Base-by-base conservation (phyloP, 495 filamentous ascomycete genomes). In the Filosporella fistucella region DNA sequence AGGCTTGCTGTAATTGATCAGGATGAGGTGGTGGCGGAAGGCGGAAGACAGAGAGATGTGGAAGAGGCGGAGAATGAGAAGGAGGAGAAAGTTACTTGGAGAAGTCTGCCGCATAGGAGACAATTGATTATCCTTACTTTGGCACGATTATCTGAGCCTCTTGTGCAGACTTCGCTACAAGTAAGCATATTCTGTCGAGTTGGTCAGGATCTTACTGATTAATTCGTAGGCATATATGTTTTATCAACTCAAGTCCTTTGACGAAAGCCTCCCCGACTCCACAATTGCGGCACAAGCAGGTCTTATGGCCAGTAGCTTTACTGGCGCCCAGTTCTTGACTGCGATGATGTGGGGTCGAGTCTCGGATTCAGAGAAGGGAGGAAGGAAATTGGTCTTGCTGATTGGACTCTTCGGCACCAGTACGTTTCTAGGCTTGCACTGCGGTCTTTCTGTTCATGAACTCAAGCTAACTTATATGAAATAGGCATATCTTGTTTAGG, bases 261-360 rank as follows among this genome's bases (percentile, higher is more conserved):
- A 84, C 29, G 69, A 74, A 33, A 75, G 59, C 30, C 71, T 87
- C 14, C 71, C 83, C 16, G 76, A 83, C 51, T 75, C 82, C 1
- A 76, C 76, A 29, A 86, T 91, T 46, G 78, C 88, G 2, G 75
- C 75, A 17, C 88, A 91, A 54, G 86, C 85, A 2, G 88, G 88
- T 32, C 72, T 91, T 22, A 67, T 94, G 30, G 81, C 86, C 52
- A 86, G 82, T 36, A 80, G 78, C 52, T 94, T 91, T 58, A 87
- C 86, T 0, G 85, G 82, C 3, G 85, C 86, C 12, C 88, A 94
- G 67, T 90, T 89, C 63, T 67, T 86, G 14, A 91, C 88, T 1
- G 86, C 85, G n/a, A 86, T 94, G 62, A 63, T 86, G 24, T 91
- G 87, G 86, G 88, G 88, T 5, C 72, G 84, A 2, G 64, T 86